phyloP scores from a whole-genome alignment of 495 filamentous ascomycete species.

The Penicillium salamii region DNA sequence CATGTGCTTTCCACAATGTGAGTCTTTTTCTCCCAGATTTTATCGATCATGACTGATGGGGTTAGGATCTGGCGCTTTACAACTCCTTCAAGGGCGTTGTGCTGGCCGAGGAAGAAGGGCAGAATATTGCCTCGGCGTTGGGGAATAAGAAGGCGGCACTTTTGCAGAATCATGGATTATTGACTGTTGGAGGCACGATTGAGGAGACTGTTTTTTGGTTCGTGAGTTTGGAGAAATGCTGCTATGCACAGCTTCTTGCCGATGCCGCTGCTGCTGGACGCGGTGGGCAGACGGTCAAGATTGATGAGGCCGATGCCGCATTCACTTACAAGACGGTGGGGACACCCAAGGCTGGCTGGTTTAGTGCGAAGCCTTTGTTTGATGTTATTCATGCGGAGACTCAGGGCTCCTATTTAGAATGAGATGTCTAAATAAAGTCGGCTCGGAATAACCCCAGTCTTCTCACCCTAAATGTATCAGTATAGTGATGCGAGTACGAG shows the following conservation, averaged over 20 bases:
- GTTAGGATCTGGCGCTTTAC: slow-evolving; percentile 63
- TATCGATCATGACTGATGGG: slow-evolving; percentile 9
- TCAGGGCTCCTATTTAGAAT: slow-evolving; percentile 55
- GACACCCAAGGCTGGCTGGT: slow-evolving; percentile 60
- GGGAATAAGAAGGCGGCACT: slow-evolving; percentile 68
- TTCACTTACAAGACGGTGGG: slow-evolving; percentile 70
- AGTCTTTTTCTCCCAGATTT: background rate
- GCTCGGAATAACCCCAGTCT: too few species aligned
- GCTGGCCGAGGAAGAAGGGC: slow-evolving; percentile 66
- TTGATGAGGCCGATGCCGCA: slow-evolving; percentile 63
- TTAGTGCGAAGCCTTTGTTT: slow-evolving; percentile 71
- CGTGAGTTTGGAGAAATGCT: slow-evolving; percentile 69
- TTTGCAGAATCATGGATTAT: slow-evolving; percentile 66
- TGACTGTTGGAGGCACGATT: slow-evolving; percentile 55
- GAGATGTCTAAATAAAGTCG: slow-evolving; percentile 1
- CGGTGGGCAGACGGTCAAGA: slow-evolving; percentile 62
- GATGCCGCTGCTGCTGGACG: slow-evolving; percentile 69
- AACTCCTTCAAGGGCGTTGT: slow-evolving; percentile 70
- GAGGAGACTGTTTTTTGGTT: slow-evolving; percentile 73
- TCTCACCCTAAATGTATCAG: too few species aligned
- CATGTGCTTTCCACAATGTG: slow-evolving; percentile 63
- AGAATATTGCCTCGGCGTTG: slow-evolving; percentile 61
- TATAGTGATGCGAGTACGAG: background rate
- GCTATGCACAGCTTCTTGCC: slow-evolving; percentile 71
- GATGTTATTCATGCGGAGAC: slow-evolving; percentile 68